Base-by-base conservation (phyloP, 345 rosid species). In the Microcos paniculata region DNA sequence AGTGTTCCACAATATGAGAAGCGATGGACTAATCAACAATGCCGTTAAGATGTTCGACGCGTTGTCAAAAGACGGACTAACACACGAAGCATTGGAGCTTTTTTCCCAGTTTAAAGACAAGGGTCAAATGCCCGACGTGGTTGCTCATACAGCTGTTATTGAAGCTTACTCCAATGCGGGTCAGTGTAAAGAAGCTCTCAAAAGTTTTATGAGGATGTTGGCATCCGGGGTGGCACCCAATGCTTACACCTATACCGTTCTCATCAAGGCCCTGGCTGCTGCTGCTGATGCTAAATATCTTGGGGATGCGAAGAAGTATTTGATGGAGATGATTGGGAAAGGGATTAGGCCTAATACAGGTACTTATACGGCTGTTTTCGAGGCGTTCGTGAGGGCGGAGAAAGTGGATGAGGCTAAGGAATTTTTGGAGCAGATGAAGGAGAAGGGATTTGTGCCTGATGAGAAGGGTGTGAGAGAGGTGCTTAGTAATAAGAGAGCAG, bases 31-130 rank as follows among this genome's bases (percentile, higher is more conserved):
- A 0, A 62, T 76, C 2, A 77, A 85, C 67, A 76, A 84, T 66
- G 98, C 96, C 43, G 86, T 86, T 77, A 91, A 90, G 88, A 91
- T 91, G 96, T 91, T 93, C 87, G 98, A 93, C 79, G 90, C 80
- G 3, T 84, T 93, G 88, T 91, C 98, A 15, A 88, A 86, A 78
- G 91, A 91, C 77, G 98, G 94, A 0, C 84, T 84, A 28, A 87
- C 90, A 14, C 94, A 90, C 72, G 93, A 93, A 74, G 94, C 98
- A 1, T 81, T 91, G 28, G 82, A 91, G 76, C 92, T 93, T 64
- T 91, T 91, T 81, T 26, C 88, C 6, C 89, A 87, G 67, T 87
- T 93, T 74, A 93, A 88, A 73, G 88, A 93, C 66, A 82, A 86
- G 35, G 87, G 88, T 1, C 87, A 87, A 19, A 84, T 91, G 90